Evolutionary conservation across 2,329 filamentous ascomycete species (phyloP).

Genomic region (Periconia sp.): DNA sequence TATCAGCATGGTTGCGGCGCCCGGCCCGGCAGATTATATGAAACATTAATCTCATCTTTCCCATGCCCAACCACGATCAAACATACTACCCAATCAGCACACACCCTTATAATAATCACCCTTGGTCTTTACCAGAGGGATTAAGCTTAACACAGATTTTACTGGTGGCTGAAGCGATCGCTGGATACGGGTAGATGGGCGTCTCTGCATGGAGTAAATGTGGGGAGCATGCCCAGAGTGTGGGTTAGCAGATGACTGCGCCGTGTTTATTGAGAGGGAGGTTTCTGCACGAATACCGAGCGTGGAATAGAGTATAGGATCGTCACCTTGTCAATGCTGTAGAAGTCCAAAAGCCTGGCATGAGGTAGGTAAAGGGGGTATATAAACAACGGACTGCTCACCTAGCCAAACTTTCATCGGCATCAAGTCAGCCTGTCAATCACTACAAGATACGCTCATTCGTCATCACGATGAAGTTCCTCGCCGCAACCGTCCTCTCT

Average conservation of each 20-base stretch:
- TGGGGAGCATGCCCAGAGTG: slow-evolving; percentile 24
- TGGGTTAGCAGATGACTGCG: slow-evolving; percentile 23
- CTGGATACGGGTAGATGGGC: slow-evolving; percentile 13
- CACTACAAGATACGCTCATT: background rate
- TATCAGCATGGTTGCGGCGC: slow-evolving; percentile 8
- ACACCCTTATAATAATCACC: slow-evolving; percentile 10
- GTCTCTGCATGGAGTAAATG: slow-evolving; percentile 15
- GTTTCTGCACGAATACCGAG: slow-evolving; percentile 21
- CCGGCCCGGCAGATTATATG: slow-evolving; percentile 32
- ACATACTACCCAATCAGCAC: slow-evolving; percentile 18
- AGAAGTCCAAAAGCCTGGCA: slow-evolving; percentile 10
- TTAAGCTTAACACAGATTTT: slow-evolving; percentile 14
- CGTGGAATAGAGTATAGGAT: slow-evolving; percentile 21
- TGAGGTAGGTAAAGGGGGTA: slow-evolving; percentile 6
- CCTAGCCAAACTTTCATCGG: slow-evolving; percentile 1
- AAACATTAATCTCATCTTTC: slow-evolving; percentile 14
- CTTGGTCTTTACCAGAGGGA: slow-evolving; percentile 8
- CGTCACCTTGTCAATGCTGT: slow-evolving; percentile 18
- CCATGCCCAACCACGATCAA: slow-evolving; percentile 5
- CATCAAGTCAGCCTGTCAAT: slow-evolving; percentile 7
- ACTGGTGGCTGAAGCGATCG: slow-evolving; percentile 20
- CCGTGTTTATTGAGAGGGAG: slow-evolving; percentile 18
- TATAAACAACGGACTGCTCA: slow-evolving; percentile 16
- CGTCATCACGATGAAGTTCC: slow-evolving; percentile 36
- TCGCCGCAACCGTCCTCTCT: slow-evolving; percentile 26